Percentiles rank a stretch among this genome's conserved stretches.
phyloP scores from a whole-genome alignment of 768 basidiomycete species.

The Inosperma sp. region DNA sequence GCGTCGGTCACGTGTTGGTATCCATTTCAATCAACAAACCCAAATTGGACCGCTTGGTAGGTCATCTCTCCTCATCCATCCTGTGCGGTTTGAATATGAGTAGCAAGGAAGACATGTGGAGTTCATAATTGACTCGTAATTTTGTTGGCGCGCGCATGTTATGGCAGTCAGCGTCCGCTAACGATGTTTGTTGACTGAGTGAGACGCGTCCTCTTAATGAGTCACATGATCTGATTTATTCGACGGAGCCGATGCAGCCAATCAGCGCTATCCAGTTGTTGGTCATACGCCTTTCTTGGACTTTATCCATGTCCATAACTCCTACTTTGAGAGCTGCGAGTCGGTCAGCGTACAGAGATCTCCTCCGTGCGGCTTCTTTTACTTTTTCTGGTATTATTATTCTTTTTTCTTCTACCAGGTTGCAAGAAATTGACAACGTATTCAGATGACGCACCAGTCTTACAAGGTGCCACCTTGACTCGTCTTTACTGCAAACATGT shows the following conservation, averaged over 20 bases:
- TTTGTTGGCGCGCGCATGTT: not conserved
- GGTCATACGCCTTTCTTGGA: conserved; percentile 12
- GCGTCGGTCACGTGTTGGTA: conserved; percentile 38
- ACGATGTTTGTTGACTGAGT: conserved; percentile 21
- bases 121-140: not conserved
- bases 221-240: conserved; percentile 21
- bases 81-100: not conserved
- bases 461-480: conserved; percentile 39
- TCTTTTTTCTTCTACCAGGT: not conserved
- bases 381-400: conserved; percentile 58
- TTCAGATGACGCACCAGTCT: conserved; percentile 53
- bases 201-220: conserved; percentile 11
- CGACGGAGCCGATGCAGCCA: conserved; percentile 18
- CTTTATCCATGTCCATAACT: conserved; percentile 48
- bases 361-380: conserved; percentile 59
- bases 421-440: conserved; percentile 7
- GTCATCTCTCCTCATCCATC: not conserved
- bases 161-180: conserved; percentile 9
- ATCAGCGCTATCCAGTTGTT: conserved; percentile 23
- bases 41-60: conserved; percentile 9
- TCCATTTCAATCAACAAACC: conserved; percentile 41
- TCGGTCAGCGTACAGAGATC: conserved; percentile 68
- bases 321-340: conserved; percentile 56
- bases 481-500: not conserved
- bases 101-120: conserved; percentile 1